Percentiles rank a stretch among this genome's conserved stretches.
These are phyloP conservation scores for Pichia deserticola DNA, from an alignment of 805 yeast species.

Conservation along the genomic window DNA sequence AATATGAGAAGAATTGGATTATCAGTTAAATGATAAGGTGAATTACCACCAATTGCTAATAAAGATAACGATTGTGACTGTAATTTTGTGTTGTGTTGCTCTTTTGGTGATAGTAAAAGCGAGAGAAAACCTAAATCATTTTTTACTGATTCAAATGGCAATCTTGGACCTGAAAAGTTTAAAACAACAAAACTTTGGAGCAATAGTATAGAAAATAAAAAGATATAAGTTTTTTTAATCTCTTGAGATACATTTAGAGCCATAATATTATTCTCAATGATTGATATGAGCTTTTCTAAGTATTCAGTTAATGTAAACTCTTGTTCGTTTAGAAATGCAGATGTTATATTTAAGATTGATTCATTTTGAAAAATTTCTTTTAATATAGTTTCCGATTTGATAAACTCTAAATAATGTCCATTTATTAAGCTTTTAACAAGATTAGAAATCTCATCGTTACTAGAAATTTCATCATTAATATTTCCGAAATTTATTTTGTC, in stretches of 20 bases:
- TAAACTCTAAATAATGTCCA: conserved; percentile 24
- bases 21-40: conserved; percentile 55
- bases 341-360: conserved; percentile 1
- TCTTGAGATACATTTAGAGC: background rate
- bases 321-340: background rate
- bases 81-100: conserved; percentile 17
- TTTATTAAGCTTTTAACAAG: conserved; percentile 13
- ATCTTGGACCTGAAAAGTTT: conserved; percentile 79
- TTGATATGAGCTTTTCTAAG: background rate
- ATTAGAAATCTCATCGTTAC: background rate
- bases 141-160: conserved; percentile 27
- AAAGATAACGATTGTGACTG: conserved; percentile 7
- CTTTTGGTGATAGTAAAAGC: conserved; percentile 15
- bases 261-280: background rate
- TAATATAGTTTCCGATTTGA: conserved; percentile 7
- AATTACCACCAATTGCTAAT: conserved; percentile 44
- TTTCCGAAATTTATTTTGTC: conserved; percentile 3
- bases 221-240: conserved; percentile 9
- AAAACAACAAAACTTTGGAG: conserved; percentile 65
- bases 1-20: conserved; percentile 40
- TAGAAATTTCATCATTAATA: background rate
- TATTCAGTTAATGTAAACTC: background rate
- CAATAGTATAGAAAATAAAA: conserved; percentile 46
- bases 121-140: conserved; percentile 10
- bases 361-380: conserved; percentile 13